These are phyloP conservation scores for Trichophyton mentagrophytes DNA, from an alignment of 2,329 filamentous ascomycete species.

Conservation along the genomic window DNA sequence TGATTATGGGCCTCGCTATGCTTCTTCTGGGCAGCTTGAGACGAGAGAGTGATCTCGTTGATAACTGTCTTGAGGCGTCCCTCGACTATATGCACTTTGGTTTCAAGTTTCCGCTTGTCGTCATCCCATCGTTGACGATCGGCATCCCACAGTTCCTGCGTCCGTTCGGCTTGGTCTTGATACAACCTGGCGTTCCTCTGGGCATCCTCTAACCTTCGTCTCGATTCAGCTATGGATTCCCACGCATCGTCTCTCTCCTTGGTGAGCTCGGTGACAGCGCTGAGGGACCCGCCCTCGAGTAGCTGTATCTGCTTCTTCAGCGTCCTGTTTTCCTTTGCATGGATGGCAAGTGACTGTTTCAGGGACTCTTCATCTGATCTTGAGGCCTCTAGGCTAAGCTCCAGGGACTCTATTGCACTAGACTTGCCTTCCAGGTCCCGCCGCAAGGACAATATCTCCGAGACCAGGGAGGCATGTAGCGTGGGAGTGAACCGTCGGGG, in stretches of 20 bases:
- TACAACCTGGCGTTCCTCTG: conserved; percentile 67
- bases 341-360: conserved; percentile 47
- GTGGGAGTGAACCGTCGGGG: conserved; percentile 90
- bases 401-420: conserved; percentile 72
- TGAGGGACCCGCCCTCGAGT: conserved; percentile 76
- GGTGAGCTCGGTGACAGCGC: conserved; percentile 69
- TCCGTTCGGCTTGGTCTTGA: conserved; percentile 69
- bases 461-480: conserved; percentile 83
- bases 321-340: conserved; percentile 63
- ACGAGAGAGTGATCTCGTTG: conserved; percentile 55
- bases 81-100: conserved; percentile 81
- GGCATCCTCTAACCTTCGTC: conserved; percentile 59
- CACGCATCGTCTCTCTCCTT: conserved; percentile 77
- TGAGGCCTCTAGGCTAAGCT: conserved; percentile 57
- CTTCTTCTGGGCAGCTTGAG: conserved; percentile 20
- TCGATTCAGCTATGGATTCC: conserved; percentile 57
- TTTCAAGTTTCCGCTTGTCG: conserved; percentile 68
- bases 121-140: conserved; percentile 79
- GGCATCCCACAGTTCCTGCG: conserved; percentile 66
- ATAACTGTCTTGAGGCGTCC: conserved; percentile 69
- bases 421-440: conserved; percentile 85
- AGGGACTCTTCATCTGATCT: conserved; percentile 64
- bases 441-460: conserved; percentile 77
- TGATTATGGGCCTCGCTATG: not conserved
- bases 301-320: conserved; percentile 75